These are phyloP conservation scores for Diddensiella transvaalensis DNA, from an alignment of 805 yeast species.

Conservation along the genomic window DNA sequence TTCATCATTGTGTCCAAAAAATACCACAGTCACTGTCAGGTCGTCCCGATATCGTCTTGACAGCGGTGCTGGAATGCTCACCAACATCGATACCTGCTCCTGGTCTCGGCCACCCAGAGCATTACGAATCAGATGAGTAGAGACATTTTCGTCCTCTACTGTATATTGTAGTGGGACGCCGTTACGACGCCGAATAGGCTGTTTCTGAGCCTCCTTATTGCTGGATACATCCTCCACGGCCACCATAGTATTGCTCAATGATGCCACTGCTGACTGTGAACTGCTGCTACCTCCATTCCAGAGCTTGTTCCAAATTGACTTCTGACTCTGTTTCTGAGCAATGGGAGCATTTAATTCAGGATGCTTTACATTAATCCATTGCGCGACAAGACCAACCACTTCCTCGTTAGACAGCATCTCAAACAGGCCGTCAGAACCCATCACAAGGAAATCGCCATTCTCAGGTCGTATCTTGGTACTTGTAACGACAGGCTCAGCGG, in stretches of 20 bases:
- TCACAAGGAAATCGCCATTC: slow-evolving; percentile 78
- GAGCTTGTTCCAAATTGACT: neutral
- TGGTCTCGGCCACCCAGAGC: slow-evolving; percentile 87
- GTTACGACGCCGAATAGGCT: slow-evolving; percentile 57
- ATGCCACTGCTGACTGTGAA: neutral
- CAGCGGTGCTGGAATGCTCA: slow-evolving; percentile 86
- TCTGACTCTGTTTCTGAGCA: neutral
- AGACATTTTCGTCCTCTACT: slow-evolving; percentile 79
- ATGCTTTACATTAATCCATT: slow-evolving; percentile 81
- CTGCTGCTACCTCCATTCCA: neutral
- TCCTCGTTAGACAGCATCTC: slow-evolving; percentile 91
- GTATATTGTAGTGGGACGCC: slow-evolving; percentile 25
- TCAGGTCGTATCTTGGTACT: slow-evolving; percentile 69
- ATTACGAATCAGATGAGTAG: slow-evolving; percentile 90
- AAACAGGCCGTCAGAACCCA: slow-evolving; percentile 92
- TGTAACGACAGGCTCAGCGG: slow-evolving; percentile 91
- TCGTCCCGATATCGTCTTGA: slow-evolving; percentile 94
- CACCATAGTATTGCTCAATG: neutral
- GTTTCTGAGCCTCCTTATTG: slow-evolving; percentile 55
- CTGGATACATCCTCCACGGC: slow-evolving; percentile 38
- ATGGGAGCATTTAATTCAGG: slow-evolving; percentile 17
- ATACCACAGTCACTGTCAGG: slow-evolving; percentile 90
- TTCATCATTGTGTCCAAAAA: slow-evolving; percentile 59
- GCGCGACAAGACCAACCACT: slow-evolving; percentile 84
- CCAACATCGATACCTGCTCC: slow-evolving; percentile 83